These are phyloP conservation scores for Fusarium illudens DNA, from an alignment of 2,329 filamentous ascomycete species.

Conservation along the genomic window DNA sequence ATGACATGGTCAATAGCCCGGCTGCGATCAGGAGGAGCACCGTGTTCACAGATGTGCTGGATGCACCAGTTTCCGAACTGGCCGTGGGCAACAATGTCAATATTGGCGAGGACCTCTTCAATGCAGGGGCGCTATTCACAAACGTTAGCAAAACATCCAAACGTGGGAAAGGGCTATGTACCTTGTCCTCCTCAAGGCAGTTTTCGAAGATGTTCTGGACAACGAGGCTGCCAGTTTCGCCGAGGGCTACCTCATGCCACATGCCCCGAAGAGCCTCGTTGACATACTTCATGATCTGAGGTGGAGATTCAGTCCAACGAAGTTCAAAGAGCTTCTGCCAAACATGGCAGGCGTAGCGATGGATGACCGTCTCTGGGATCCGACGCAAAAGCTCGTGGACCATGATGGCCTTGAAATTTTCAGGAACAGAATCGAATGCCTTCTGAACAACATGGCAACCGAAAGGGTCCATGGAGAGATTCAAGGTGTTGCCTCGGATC, in stretches of 20 bases:
- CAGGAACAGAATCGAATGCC: constrained; percentile 96
- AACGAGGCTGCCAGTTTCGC: constrained; percentile 96
- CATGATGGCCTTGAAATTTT: constrained; percentile 98
- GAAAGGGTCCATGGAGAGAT: constrained; percentile 97
- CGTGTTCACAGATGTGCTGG: constrained; percentile 98
- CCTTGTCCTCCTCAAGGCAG: constrained; percentile 98
- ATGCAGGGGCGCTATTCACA: constrained; percentile 86
- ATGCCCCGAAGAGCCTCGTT: constrained; percentile 94
- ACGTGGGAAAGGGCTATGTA: constrained; percentile 51
- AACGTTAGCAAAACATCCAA: constrained; percentile 21
- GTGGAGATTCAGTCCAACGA: constrained; percentile 92
- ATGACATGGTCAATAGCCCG: constrained; percentile 96
- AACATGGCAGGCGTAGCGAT: constrained; percentile 97
- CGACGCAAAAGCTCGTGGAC: constrained; percentile 95
- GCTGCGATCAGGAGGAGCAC: constrained; percentile 87
- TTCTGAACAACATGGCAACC: constrained; percentile 99
- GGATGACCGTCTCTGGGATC: constrained; percentile 97
- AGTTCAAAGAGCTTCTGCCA: constrained; percentile 99
- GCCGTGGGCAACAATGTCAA: constrained; percentile 95
- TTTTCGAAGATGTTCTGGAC: constrained; percentile 99
- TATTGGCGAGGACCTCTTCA: constrained; percentile 92
- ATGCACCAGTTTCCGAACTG: constrained; percentile 99
- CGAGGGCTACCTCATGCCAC: constrained; percentile 98
- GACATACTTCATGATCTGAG: constrained; percentile 98
- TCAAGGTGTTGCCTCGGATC: constrained; percentile 93